Base-by-base conservation (phyloP, 2,329 filamentous ascomycete species). In the Teratosphaeria epicoccoides region DNA sequence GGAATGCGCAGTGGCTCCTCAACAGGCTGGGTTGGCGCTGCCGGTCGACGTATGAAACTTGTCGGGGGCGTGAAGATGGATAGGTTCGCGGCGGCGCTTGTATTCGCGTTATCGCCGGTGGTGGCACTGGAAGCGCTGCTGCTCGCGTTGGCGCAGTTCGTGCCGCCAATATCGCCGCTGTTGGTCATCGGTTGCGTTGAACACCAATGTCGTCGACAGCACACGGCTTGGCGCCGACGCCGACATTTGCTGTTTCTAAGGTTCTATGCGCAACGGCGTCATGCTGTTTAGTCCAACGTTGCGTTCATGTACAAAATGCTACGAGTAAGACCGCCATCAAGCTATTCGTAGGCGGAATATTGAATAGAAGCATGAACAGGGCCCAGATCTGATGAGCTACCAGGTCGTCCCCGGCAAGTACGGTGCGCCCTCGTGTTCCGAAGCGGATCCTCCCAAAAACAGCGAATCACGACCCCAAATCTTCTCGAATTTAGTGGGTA, bases 51-150 rank as follows among this genome's bases (percentile, higher is more conserved):
- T 6, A 26, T 22, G 25, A 50, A 48, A 14, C 48, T 47, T 17
- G 50, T 48, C 17, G 26, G 40, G 26, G 54, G 25, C 29, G 52
- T 54, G 54, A 56, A 54, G 33, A 54, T 56, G 46, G 51, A 54
- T 14, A 52, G 54, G 47, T 54, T 46, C 17, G 22, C 20, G 44
- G 23, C 17, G 43, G 12, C 14, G 10, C 12, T 47, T 29, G 28
- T 24, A 20, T 20, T 40, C 10, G 47, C 10, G 24, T 10, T 50
- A 20, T 25, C 45, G 44, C 20, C 44, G 9, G 25, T 43, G 5
- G 14, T 50, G 3, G n/a, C 33, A 17, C 33, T 40, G 23, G 22
- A 11, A 17, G 43, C 22, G 9, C 43, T 46, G 5, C 4, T 46
- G 24, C n/a, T 46, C 22, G 22, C 43, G 33, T 40, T n/a, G 33